A percentile compares a stretch with the other conserved stretches of the same genome.
phyloP scores from a whole-genome alignment of 495 filamentous ascomycete genomes.

The Jackrogersella minutella region DNA sequence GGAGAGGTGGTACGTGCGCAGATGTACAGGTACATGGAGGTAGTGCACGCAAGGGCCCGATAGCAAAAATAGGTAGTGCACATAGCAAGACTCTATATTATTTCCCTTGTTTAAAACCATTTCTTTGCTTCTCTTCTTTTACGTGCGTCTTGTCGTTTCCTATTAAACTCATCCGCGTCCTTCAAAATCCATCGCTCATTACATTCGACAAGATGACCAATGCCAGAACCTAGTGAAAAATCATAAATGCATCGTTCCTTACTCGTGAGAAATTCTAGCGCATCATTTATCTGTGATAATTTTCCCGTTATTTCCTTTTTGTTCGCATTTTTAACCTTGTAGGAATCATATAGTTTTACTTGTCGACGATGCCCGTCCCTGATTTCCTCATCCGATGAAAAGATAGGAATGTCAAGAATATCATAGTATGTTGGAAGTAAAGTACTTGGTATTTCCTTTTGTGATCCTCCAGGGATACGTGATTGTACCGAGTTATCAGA shows the following conservation, averaged over 20 bases:
- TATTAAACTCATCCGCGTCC: neutral
- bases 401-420: neutral
- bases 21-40: constrained; percentile 10
- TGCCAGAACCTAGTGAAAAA: neutral
- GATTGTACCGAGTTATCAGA: no score
- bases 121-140: no score
- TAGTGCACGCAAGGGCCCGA: no score
- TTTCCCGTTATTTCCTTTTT: neutral
- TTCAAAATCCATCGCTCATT: neutral
- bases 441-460: neutral
- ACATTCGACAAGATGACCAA: neutral
- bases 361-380: neutral
- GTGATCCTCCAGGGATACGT: neutral
- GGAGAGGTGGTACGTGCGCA: constrained; percentile 3
- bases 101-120: no score
- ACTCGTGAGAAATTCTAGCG: neutral
- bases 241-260: constrained; percentile 8
- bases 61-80: no score
- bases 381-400: neutral
- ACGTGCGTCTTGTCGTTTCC: no score
- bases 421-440: neutral
- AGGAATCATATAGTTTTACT: neutral
- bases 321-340: neutral
- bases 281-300: neutral
- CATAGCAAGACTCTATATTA: no score